Evolutionary conservation across 1,139 yeast species (phyloP), one percentile per base, ranked within the genome.

Genomic region (Geotrichum reessii): DNA sequence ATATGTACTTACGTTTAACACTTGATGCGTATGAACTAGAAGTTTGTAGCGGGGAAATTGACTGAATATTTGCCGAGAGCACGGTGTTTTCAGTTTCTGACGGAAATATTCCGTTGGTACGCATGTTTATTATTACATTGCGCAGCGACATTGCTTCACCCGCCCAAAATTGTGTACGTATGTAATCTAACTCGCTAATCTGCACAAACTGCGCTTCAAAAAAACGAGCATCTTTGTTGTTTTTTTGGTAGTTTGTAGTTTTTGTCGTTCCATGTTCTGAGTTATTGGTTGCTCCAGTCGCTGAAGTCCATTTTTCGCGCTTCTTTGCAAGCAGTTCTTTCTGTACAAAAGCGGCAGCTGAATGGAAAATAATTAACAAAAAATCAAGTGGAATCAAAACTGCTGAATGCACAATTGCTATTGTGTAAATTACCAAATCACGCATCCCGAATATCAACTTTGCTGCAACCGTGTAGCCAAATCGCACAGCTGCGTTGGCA

Each of bases 381-480:
- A 37, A 37, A 14, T 37, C 42, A 14, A 37, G 42, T 14, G 42
- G 42, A 12, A 37, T 37, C n/a, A 37, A 37, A 14, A 37, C 17
- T 12, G 42, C 42, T 47, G 22, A 53, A 48, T 21, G 55, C 52
- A n/a, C 57, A 57, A 27, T 14, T 40, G 24, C 21, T 19, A 33
- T 22, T 40, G 49, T 22, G 47, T 37, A 44, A 14, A 37, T 11
- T 14, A n/a, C n/a, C n/a, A 37, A 37, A 37, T 37, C 42, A 4
- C 42, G 42, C 17, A 47, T 21, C 27, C 49, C 28, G 50, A 50
- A 49, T 28, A 44, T 1, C 44, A 53, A 33, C 44, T 50, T 50
- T 50, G 54, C 46, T 31, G 54, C 57, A 50, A 55, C 49, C 19
- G 57, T 33, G 57, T 50, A 21, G 46, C 33, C 12, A 44, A 55